Evolutionary conservation across 2,329 filamentous ascomycete species (phyloP).

Genomic region (Nemania sp.): DNA sequence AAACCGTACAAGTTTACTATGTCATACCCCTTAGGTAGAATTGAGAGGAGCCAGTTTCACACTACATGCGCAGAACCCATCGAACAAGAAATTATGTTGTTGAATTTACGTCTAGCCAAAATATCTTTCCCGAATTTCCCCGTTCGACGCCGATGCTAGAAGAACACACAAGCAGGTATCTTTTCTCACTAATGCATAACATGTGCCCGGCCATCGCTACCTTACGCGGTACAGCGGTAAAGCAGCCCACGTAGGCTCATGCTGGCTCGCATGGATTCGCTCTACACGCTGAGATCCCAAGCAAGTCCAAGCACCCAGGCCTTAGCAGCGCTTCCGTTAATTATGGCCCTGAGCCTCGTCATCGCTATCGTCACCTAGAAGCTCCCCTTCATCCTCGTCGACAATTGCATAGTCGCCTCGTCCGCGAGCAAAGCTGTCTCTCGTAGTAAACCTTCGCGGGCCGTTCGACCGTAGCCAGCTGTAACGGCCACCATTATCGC

Average conservation of each 20-base stretch:
- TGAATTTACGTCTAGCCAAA: constrained; percentile 24
- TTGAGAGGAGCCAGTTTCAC: too few relatives aligned
- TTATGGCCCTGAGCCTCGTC: constrained; percentile 67
- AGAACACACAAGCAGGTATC: constrained; percentile 9
- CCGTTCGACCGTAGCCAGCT: constrained; percentile 56
- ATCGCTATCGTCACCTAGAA: constrained; percentile 90
- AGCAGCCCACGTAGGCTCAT: not conserved
- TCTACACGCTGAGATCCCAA: not conserved
- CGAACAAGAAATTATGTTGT: constrained; percentile 6
- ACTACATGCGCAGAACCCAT: not conserved
- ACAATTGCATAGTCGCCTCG: constrained; percentile 86
- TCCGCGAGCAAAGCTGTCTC: constrained; percentile 85
- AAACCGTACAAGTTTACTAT: not conserved
- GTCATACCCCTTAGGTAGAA: not conserved
- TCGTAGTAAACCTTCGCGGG: constrained; percentile 77
- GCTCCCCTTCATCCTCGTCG: constrained; percentile 91
- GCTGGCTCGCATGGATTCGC: not conserved
- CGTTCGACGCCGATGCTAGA: constrained; percentile 20
- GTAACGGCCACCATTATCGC: constrained; percentile 50
- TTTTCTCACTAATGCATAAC: constrained; percentile 2
- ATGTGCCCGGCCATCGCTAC: constrained; percentile 5
- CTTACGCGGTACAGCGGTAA: not conserved
- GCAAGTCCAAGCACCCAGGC: not conserved
- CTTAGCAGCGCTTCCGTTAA: not conserved
- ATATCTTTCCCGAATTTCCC: constrained; percentile 17